Percentiles rank a stretch among this genome's conserved stretches.
Conservation (phyloP, 176 grass and related monocot genomes). For the Cenchrus americanus region DNA sequence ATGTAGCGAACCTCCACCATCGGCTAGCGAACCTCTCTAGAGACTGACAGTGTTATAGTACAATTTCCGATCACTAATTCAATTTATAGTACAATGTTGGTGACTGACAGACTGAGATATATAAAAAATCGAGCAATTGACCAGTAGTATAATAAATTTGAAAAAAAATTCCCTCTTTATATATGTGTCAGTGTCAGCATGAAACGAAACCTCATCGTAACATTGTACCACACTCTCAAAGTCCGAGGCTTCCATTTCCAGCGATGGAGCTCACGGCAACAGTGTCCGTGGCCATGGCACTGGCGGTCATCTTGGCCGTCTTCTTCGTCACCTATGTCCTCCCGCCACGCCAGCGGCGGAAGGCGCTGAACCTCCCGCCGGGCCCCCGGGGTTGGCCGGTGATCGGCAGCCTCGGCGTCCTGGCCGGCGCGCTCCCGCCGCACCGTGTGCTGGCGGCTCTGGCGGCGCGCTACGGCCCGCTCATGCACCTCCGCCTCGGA, state of each 20-base stretch:
- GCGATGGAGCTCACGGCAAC: slow-evolving; percentile 46
- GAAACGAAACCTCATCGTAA: neutral
- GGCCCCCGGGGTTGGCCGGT: slow-evolving; percentile 66
- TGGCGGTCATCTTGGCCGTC: neutral
- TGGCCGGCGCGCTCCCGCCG: slow-evolving; percentile 51
- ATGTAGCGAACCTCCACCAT: too few relatives aligned
- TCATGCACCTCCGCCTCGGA: slow-evolving; percentile 69
- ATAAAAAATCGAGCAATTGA: too few relatives aligned
- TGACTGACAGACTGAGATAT: too few relatives aligned
- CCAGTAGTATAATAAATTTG: too few relatives aligned
- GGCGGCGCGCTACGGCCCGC: slow-evolving; percentile 50
- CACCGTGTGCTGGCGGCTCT: slow-evolving; percentile 46
- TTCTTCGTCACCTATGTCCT: slow-evolving; percentile 10
- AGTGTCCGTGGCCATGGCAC: neutral
- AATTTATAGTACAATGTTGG: too few relatives aligned
- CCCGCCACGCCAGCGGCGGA: neutral
- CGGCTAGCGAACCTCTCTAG: too few relatives aligned
- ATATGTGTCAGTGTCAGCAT: neutral
- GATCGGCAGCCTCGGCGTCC: slow-evolving; percentile 56
- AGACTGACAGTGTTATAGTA: too few relatives aligned
- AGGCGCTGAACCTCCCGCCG: slow-evolving; percentile 48
- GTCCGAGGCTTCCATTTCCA: neutral
- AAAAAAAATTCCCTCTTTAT: neutral
- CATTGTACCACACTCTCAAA: neutral
- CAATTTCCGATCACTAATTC: too few relatives aligned